Base-by-base conservation (phyloP, 2,329 filamentous ascomycete genomes). In the Tolypocladium nubicola region DNA sequence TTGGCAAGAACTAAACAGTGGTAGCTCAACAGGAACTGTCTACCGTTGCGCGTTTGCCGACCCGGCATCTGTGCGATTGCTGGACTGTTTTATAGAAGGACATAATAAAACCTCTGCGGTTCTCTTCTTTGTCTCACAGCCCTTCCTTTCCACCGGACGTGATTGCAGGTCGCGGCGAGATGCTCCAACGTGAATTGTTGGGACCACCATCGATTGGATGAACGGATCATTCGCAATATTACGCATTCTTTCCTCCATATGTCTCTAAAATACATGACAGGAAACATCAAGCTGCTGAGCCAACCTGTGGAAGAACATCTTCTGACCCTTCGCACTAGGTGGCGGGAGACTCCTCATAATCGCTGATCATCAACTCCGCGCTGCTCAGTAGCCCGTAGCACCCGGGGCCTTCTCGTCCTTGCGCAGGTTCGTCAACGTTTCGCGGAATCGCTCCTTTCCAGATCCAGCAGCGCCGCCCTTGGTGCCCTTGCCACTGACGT, bases 381-480 rank as follows among this genome's bases (percentile, higher is more conserved):
- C 38, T 26, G 26, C 10, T 69, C 76, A 87, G 67, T 85, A 83
- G 58, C 85, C 84, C 61, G 78, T 81, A 56, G 84, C 83, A 61
- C 84, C 85, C 26, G 85, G 85, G 30, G 85, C 85, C 74, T 95
- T 95, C 76, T 96, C 88, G 65, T 99, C 94, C 78, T 97, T 97
- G 76, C 87, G 87, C 74, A 99, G 76, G 72, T 85, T 92, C 65
- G 92, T 75, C 67, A 99, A 77, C 69, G 97, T 69, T 75, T 97
- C 93, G 64, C 94, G 86, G 82, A 99, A 97, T 62, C 91, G 89
- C 73, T 95, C 90, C 82, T 99, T 99, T 66, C 93, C 92, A 60
- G 89, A 95, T 52, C 92, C 93, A 60, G 85, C 86, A 49, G 89
- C 91, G 68, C 92, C 93, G 58, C 93, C 92, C 73, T 86, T 89